Base-by-base conservation (phyloP, 306 rosid genomes). In the Glycine tomentella region DNA sequence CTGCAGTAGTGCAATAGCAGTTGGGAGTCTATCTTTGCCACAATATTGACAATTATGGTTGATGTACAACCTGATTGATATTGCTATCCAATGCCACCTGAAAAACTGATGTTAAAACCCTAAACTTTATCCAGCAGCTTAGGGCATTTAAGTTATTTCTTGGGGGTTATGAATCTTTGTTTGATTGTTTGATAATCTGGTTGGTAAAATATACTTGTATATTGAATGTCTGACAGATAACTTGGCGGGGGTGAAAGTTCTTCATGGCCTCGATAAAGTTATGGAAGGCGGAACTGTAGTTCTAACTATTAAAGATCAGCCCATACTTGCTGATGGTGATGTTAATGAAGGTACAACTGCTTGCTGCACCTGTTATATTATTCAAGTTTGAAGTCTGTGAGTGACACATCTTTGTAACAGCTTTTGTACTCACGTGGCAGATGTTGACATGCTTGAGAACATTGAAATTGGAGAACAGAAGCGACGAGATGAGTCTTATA, bases 391-490 rank as follows among this genome's bases (percentile, higher is more conserved):
- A 69, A 53, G 67, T 82, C 9, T 61, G 42, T 38, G 75, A 72
- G 73, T 82, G 86, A 76, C 77, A 57, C 78, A 58, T 57, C 36
- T 70, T 69, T 77, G 83, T 86, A 53, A 76, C 83, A 79, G 64
- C 38, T 53, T 76, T 84, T 80, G 64, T 79, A 87, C 85, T 85
- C 75, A 81, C 81, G 46, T 77, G 79, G 83, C 94, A 95, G 98
- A 95, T 3, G 33, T 85, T 72, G 99, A 93, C 81, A 88, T 93
- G 96, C 99, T 95, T 85, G 99, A 93, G 89, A 93, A 95, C 66
- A 86, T 95, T 79, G 98, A 95, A 87, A 80, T 95, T 72, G 99
- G 98, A 69, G 99, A 95, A 80, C 99, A 95, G 84, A 93, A 90
- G 87, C 88, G 46, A 48, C 87, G 98, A 62, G 88, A 93, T 72